Conservation (phyloP, 805 yeast species). For the Ascoidea tarda region DNA sequence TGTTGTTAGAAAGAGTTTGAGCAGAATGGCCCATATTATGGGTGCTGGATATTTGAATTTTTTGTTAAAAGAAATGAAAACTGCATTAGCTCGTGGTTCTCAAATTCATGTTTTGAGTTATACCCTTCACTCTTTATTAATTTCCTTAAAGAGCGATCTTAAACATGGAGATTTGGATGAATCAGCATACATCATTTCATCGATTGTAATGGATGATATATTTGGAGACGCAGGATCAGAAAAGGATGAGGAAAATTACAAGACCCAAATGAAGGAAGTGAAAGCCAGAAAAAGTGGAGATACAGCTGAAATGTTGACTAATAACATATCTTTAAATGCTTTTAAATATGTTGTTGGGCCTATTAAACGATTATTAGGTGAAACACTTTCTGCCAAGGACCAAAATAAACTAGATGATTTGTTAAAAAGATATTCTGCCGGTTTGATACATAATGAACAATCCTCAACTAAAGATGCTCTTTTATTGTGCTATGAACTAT, state of each 20-base stretch:
- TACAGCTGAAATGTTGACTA: constrained; percentile 65
- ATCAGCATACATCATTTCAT: constrained; percentile 42
- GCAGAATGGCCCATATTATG: constrained; percentile 44
- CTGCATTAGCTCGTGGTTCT: constrained; percentile 78
- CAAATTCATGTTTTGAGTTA: constrained; percentile 87
- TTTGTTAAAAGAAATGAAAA: constrained; percentile 60
- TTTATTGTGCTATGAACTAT: constrained; percentile 61
- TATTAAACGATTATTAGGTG: constrained; percentile 45
- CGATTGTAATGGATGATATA: constrained; percentile 77
- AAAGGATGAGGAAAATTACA: constrained; percentile 88
- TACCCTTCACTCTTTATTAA: constrained; percentile 65
- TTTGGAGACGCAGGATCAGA: constrained; percentile 90
- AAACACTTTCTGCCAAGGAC: constrained; percentile 49
- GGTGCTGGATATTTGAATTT: constrained; percentile 68
- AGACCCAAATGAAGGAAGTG: constrained; percentile 77
- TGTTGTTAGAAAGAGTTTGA: constrained; percentile 62
- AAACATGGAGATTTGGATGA: constrained; percentile 66
- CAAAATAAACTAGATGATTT: constrained; percentile 72
- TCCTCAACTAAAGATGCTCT: constrained; percentile 43
- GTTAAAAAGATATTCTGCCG: constrained; percentile 62
- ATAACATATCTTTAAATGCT: constrained; percentile 40
- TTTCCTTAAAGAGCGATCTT: constrained; percentile 30
- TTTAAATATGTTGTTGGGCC: constrained; percentile 56
- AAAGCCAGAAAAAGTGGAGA: constrained; percentile 82
- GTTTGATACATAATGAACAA: constrained; percentile 59